Conservation (phyloP, 345 rosid genomes). For the Eucalyptus cloeziana region DNA sequence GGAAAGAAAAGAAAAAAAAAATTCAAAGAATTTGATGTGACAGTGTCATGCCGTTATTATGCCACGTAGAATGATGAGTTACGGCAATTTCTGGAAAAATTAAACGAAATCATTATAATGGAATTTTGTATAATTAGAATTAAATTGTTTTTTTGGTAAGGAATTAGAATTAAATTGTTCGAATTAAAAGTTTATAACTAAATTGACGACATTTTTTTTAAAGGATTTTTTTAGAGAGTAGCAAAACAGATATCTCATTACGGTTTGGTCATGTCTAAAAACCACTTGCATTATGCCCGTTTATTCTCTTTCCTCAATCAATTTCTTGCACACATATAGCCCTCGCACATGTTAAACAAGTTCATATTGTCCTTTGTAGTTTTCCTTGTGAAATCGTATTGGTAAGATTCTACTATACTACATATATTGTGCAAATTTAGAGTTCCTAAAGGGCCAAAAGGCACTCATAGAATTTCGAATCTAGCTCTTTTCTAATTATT, state of each 20-base stretch:
- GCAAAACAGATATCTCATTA: fast-evolving
- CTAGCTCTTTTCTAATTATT: neutral
- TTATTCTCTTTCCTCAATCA: fast-evolving
- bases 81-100: fast-evolving
- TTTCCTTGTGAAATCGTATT: neutral
- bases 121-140: neutral
- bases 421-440: too few relatives aligned
- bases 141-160: too few relatives aligned
- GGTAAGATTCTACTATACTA: too few relatives aligned
- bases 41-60: fast-evolving
- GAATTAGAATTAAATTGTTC: fast-evolving
- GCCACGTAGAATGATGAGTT: fast-evolving
- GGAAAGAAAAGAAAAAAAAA: neutral
- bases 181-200: too few relatives aligned
- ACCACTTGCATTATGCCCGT: fast-evolving
- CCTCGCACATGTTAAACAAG: fast-evolving
- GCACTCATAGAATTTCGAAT: neutral
- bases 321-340: too few relatives aligned
- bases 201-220: fast-evolving
- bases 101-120: too few relatives aligned
- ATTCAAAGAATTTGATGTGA: neutral
- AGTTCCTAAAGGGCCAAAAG: neutral
- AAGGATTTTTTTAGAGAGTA: too few relatives aligned
- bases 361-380: neutral
- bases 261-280: fast-evolving